Evolutionary conservation across 2,329 filamentous ascomycete genomes (phyloP).

Genomic region (Trichoderma guizhouense): DNA sequence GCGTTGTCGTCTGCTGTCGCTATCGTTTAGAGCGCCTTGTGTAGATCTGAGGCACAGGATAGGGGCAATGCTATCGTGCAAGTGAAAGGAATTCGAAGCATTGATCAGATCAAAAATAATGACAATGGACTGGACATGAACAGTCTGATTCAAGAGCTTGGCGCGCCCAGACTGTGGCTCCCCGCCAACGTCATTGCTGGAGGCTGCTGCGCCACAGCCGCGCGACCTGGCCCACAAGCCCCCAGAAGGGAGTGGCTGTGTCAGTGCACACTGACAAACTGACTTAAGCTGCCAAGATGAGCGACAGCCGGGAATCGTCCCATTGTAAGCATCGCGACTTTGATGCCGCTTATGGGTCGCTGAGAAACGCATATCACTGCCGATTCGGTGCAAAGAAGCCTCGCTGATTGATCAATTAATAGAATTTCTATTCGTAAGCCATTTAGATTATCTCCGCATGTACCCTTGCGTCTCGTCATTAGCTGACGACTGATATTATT

Average conservation of each 20-base stretch:
- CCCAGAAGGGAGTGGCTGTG: not conserved
- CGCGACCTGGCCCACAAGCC: not conserved
- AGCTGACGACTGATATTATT: not conserved
- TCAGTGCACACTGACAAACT: not conserved
- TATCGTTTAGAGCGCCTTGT: not conserved
- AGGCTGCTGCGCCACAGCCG: slow-evolving; percentile 18
- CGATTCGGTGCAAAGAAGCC: not conserved
- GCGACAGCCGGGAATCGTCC: not conserved
- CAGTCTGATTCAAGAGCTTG: not conserved
- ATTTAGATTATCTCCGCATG: not conserved
- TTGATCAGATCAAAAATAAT: not conserved
- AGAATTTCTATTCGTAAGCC: not conserved
- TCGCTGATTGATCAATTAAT: not conserved
- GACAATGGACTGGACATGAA: too few species aligned
- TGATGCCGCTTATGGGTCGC: not conserved
- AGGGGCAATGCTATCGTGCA: not conserved
- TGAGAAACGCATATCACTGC: not conserved
- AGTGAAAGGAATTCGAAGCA: not conserved
- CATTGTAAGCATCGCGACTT: not conserved
- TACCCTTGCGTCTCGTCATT: not conserved
- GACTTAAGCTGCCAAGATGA: not conserved
- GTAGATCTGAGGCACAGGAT: not conserved
- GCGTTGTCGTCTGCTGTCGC: not conserved
- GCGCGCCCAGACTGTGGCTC: not conserved
- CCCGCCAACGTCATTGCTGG: slow-evolving; percentile 15